A percentile compares a stretch with the other conserved stretches of the same genome.
phyloP scores from a whole-genome alignment of 345 rosid species.

The Salix exigua region DNA sequence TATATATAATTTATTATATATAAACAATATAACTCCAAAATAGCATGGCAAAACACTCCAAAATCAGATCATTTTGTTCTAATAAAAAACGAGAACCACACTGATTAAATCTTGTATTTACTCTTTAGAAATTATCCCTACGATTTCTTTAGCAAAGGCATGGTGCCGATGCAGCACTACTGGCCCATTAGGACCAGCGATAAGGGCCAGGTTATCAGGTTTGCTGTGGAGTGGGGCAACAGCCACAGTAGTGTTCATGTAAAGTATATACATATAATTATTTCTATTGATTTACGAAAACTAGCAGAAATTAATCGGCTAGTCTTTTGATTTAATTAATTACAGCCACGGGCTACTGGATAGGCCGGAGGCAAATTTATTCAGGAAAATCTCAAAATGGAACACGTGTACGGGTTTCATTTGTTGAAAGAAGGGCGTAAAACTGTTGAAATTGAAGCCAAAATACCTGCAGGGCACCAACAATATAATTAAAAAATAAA shows the following conservation, averaged over 20 bases:
- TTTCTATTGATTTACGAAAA: background rate
- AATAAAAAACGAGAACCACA: too few relatives aligned
- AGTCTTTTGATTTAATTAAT: background rate
- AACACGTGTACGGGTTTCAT: slow-evolving; percentile 47
- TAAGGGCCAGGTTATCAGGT: slow-evolving; percentile 54
- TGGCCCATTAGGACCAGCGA: slow-evolving; percentile 58
- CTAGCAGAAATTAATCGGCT: background rate
- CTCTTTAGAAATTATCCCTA: too few relatives aligned
- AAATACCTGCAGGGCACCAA: slow-evolving; percentile 21
- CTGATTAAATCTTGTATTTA: too few relatives aligned
- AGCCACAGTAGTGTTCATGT: slow-evolving; percentile 31
- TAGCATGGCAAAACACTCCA: too few relatives aligned
- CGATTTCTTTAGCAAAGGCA: slow-evolving; percentile 45
- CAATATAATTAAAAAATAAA: too few relatives aligned
- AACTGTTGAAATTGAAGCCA: slow-evolving; percentile 39
- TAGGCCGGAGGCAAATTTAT: slow-evolving; percentile 29
- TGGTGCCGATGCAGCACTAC: slow-evolving; percentile 60
- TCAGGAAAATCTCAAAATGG: slow-evolving; percentile 18
- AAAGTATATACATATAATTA: background rate
- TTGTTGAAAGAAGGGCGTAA: slow-evolving; percentile 37
- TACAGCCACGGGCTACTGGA: slow-evolving; percentile 40
- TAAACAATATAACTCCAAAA: too few relatives aligned
- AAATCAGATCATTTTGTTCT: too few relatives aligned
- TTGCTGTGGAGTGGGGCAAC: slow-evolving; percentile 81
- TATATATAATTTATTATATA: too few relatives aligned